Conservation (phyloP, 768 basidiomycete genomes). For the Agaricus sinodeliciosus region DNA sequence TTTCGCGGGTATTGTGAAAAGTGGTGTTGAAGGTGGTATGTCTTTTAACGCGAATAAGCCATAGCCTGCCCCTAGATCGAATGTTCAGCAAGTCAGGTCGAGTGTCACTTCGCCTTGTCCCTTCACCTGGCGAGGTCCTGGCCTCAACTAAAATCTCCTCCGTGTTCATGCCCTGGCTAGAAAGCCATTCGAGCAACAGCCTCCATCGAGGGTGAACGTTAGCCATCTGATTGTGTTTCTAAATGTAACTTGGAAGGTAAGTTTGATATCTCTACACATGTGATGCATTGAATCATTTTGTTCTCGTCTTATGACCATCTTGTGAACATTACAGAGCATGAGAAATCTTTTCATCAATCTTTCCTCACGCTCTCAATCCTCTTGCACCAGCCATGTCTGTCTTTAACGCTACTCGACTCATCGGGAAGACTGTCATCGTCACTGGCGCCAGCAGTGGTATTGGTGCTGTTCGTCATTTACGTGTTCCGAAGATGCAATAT, state of each 20-base stretch:
- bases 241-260: not conserved
- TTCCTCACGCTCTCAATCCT: not conserved
- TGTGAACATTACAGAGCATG: not conserved
- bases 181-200: conserved; percentile 47
- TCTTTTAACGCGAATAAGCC: conserved; percentile 52
- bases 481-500: not conserved
- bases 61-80: conserved; percentile 52
- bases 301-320: too few relatives aligned
- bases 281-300: too few relatives aligned
- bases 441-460: conserved; percentile 91
- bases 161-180: conserved; percentile 38
- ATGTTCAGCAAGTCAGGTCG: not conserved
- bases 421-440: conserved; percentile 81
- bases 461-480: conserved; percentile 59
- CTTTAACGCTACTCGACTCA: conserved; percentile 74
- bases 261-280: too few relatives aligned
- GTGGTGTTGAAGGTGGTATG: conserved; percentile 41
- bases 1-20: conserved; percentile 66
- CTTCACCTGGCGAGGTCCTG: conserved; percentile 41
- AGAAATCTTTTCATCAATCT: conserved; percentile 6
- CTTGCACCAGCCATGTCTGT: conserved; percentile 49
- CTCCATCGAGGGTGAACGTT: conserved; percentile 34
- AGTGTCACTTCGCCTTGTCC: not conserved
- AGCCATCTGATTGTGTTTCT: not conserved
- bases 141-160: conserved; percentile 44